Evolutionary conservation across 1,284 basidiomycete species (phyloP).

Genomic region (Rhodotorula sp.): DNA sequence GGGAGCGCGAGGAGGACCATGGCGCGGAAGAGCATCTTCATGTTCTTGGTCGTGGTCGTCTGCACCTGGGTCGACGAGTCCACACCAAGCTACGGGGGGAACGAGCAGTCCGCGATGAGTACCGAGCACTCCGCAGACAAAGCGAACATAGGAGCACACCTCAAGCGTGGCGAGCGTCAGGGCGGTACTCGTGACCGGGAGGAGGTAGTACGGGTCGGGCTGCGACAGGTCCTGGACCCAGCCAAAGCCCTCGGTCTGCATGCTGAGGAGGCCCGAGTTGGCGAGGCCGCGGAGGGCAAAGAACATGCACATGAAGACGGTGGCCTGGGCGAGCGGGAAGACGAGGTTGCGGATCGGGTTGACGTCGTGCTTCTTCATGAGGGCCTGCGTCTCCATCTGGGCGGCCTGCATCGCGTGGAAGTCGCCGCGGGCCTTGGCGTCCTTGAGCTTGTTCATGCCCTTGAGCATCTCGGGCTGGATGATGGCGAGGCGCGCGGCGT

Average conservation of each 20-base stretch:
- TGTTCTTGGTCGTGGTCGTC: constrained; percentile 61
- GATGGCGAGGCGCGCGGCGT: constrained; percentile 68
- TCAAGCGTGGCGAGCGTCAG: constrained; percentile 71
- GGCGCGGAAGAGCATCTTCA: constrained; percentile 71
- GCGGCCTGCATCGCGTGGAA: constrained; percentile 60
- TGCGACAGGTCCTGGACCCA: constrained; percentile 77
- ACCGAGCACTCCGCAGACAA: too few relatives aligned
- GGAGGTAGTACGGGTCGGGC: constrained; percentile 73
- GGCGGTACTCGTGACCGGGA: constrained; percentile 68
- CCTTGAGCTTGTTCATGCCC: constrained; percentile 59
- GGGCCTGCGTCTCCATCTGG: constrained; percentile 61
- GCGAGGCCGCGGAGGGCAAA: constrained; percentile 76
- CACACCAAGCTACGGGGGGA: constrained; percentile 57
- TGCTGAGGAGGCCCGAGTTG: constrained; percentile 66
- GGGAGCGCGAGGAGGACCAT: constrained; percentile 63
- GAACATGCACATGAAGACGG: constrained; percentile 82
- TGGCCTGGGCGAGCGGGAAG: constrained; percentile 70
- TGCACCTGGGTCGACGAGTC: constrained; percentile 63
- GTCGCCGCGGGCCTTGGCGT: constrained; percentile 58
- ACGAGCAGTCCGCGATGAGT: constrained; percentile 13
- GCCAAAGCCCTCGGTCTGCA: constrained; percentile 73
- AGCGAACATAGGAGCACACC: constrained; percentile 55
- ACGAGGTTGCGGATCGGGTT: constrained; percentile 63
- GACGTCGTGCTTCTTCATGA: constrained; percentile 72
- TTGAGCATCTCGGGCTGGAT: constrained; percentile 63